Percentiles rank a stretch among this genome's conserved stretches.
Evolutionary conservation across 2,329 filamentous ascomycete species (phyloP).

Genomic region (Seiridium unicorne): DNA sequence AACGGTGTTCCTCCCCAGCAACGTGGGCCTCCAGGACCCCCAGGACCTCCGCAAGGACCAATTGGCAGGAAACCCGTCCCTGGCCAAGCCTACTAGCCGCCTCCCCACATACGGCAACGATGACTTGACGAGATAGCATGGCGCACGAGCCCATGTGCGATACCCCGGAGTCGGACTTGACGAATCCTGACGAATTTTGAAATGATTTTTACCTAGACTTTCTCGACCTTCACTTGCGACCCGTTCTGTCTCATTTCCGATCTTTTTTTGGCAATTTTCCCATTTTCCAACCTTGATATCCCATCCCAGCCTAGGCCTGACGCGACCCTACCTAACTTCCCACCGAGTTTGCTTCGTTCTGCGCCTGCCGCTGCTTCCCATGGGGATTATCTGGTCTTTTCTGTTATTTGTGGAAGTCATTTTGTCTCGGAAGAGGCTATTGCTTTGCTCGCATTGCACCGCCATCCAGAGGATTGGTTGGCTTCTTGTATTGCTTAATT

Average conservation of each 20-base stretch:
- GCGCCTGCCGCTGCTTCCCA: too few species aligned
- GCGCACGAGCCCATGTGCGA: slow-evolving; percentile 8
- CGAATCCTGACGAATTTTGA: slow-evolving; percentile 26
- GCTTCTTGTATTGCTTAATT: slow-evolving; percentile 6
- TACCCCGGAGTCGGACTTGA: slow-evolving; percentile 16
- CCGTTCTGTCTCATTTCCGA: background rate
- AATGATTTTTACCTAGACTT: slow-evolving; percentile 23
- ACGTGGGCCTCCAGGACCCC: slow-evolving; percentile 26
- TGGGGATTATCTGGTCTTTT: background rate
- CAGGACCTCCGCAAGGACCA: slow-evolving; percentile 35
- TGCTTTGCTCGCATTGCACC: background rate
- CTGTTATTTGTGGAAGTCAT: background rate
- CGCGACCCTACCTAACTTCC: background rate
- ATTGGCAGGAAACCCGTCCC: slow-evolving; percentile 56
- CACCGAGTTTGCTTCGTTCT: too few species aligned
- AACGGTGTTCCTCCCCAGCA: slow-evolving; percentile 23
- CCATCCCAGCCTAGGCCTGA: background rate
- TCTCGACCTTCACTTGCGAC: slow-evolving; percentile 34
- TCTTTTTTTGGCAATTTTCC: slow-evolving; percentile 6
- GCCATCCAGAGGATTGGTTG: background rate
- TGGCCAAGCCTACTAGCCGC: slow-evolving; percentile 46
- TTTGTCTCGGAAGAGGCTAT: background rate
- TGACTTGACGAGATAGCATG: slow-evolving; percentile 4
- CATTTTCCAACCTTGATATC: background rate
- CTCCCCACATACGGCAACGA: slow-evolving; percentile 5